Percentiles rank a stretch among this genome's conserved stretches.
Evolutionary conservation across 495 filamentous ascomycete species (phyloP).

Genomic region (Talaromyces ruber): DNA sequence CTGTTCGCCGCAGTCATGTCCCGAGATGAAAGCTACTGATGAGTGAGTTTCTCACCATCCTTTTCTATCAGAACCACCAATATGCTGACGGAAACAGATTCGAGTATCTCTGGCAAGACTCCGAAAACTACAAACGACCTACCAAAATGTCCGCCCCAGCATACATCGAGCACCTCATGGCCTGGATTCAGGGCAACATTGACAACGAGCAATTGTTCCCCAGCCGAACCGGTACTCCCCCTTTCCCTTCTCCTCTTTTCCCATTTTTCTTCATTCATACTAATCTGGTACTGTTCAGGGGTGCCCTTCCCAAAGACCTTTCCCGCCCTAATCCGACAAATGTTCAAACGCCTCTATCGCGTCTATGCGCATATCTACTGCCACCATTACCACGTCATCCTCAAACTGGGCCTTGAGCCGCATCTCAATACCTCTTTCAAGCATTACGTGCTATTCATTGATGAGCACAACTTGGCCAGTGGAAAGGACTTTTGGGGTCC

Average conservation of each 20-base stretch:
- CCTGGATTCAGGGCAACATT: slow-evolving; percentile 89
- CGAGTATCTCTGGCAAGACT: slow-evolving; percentile 98
- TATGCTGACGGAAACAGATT: slow-evolving; percentile 47
- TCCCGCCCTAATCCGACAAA: slow-evolving; percentile 73
- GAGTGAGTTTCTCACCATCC: slow-evolving; percentile 50
- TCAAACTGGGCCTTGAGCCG: slow-evolving; percentile 89
- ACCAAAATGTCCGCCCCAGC: slow-evolving; percentile 97
- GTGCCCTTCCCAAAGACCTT: slow-evolving; percentile 95
- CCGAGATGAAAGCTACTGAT: slow-evolving; percentile 99
- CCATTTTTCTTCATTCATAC: neutral
- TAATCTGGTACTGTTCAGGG: slow-evolving; percentile 38
- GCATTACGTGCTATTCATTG: slow-evolving; percentile 95
- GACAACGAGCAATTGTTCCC: slow-evolving; percentile 95
- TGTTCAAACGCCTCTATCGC: slow-evolving; percentile 97
- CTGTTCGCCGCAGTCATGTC: slow-evolving; percentile 92
- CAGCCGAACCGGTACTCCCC: slow-evolving; percentile 64
- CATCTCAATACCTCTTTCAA: slow-evolving; percentile 99
- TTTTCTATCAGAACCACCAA: neutral
- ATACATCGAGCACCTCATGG: slow-evolving; percentile 96
- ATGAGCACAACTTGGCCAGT: slow-evolving; percentile 80
- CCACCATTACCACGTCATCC: slow-evolving; percentile 96
- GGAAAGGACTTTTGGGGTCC: slow-evolving; percentile 98
- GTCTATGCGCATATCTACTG: slow-evolving; percentile 99
- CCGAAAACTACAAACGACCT: slow-evolving; percentile 81
- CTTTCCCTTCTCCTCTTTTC: neutral